Percentiles rank a stretch among this genome's conserved stretches.
Evolutionary conservation across 106 monocot species (phyloP).

Genomic region (Acanthochlamys bracteata): DNA sequence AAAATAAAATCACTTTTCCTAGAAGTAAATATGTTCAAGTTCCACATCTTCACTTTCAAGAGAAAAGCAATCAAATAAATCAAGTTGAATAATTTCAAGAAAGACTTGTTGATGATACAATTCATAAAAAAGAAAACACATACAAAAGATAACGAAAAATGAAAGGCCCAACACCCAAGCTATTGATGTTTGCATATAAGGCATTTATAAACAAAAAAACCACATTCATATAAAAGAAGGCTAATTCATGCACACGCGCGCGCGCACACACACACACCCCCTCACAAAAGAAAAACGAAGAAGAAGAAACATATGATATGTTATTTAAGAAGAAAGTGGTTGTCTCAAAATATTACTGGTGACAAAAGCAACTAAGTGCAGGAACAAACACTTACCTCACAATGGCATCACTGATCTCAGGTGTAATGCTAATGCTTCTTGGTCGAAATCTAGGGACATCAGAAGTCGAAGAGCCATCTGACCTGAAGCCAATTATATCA

Average conservation of each 20-base stretch:
- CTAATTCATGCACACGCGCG: not conserved
- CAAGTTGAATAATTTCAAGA: not conserved
- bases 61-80: not conserved
- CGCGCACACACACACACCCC: no score
- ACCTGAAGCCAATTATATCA: constrained; percentile 34
- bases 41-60: not conserved
- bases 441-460: constrained; percentile 41
- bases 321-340: no score
- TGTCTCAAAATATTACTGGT: not conserved
- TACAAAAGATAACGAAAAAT: no score
- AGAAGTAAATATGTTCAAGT: no score
- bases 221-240: not conserved
- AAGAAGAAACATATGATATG: no score
- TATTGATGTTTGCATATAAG: not conserved
- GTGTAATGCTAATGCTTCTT: constrained; percentile 72
- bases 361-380: no score
- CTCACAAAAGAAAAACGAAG: no score
- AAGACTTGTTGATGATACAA: not conserved
- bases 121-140: not conserved
- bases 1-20: no score
- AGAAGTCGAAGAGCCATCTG: constrained; percentile 75
- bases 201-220: not conserved
- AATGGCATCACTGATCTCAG: constrained; percentile 90
- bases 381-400: constrained; percentile 45
- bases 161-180: not conserved